Conservation (phyloP, 306 rosid genomes). For the Alnus rubra region DNA sequence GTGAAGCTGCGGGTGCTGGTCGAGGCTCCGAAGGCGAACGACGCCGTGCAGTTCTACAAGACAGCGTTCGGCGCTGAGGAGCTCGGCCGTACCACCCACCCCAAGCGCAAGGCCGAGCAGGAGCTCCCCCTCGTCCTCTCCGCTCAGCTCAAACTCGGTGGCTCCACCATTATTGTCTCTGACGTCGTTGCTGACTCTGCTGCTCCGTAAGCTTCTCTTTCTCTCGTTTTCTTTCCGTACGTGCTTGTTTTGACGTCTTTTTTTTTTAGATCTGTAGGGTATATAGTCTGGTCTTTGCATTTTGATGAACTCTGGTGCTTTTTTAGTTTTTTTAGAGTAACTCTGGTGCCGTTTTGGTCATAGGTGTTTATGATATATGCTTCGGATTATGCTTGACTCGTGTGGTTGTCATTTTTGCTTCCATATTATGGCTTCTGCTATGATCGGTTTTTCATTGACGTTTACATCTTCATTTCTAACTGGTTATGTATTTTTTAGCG, state of each 20-base stretch:
- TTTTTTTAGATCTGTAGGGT: constrained; percentile 15
- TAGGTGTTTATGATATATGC: not conserved
- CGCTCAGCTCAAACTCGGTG: constrained; percentile 64
- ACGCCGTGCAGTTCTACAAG: constrained; percentile 75
- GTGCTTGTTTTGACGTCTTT: not conserved
- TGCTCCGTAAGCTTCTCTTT: constrained; percentile 36
- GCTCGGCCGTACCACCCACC: constrained; percentile 44
- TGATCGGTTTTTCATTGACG: not conserved
- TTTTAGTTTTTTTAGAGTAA: too few species aligned
- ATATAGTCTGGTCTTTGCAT: not conserved
- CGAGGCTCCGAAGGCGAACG: constrained; percentile 67
- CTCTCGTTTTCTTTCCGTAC: not conserved
- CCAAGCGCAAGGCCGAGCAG: constrained; percentile 89
- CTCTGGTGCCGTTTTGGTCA: too few species aligned
- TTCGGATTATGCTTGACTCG: not conserved
- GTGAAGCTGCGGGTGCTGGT: constrained; percentile 55
- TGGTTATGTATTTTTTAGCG: not conserved
- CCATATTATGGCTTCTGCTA: not conserved
- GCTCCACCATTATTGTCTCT: constrained; percentile 48
- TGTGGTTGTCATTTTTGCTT: not conserved
- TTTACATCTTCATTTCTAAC: not conserved
- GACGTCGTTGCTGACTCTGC: constrained; percentile 37
- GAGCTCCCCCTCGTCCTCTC: constrained; percentile 63
- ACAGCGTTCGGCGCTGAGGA: constrained; percentile 78
- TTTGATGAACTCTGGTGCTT: not conserved